Percentiles rank a stretch among this genome's conserved stretches.
Conservation (phyloP, 1,284 basidiomycete genomes). For the Earliella scabrosa region DNA sequence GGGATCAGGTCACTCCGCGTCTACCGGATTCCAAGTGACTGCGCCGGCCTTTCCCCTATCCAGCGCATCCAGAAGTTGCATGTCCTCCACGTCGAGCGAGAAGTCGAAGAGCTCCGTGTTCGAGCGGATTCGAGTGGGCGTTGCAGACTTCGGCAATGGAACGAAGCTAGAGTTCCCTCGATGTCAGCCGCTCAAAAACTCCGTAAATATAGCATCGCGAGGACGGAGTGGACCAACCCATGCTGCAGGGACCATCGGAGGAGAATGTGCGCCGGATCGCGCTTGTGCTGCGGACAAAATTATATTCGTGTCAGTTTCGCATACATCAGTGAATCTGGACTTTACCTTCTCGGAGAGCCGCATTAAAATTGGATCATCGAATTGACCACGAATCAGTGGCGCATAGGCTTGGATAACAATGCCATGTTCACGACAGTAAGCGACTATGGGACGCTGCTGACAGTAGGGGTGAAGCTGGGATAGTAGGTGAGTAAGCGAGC, state of each 20-base stretch:
- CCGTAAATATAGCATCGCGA: no score
- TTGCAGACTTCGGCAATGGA: constrained; percentile 60
- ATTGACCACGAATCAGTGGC: constrained; percentile 51
- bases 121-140: constrained; percentile 50
- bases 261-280: constrained; percentile 61
- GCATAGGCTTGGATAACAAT: constrained; percentile 77
- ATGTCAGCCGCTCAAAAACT: neutral
- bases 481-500: no score
- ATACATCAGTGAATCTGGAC: neutral
- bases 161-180: constrained; percentile 41
- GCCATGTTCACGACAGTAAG: constrained; percentile 69
- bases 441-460: constrained; percentile 80
- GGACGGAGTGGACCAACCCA: constrained; percentile 33
- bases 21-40: constrained; percentile 55
- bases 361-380: constrained; percentile 45
- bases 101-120: constrained; percentile 62
- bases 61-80: constrained; percentile 50
- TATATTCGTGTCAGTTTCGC: neutral
- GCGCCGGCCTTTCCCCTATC: constrained; percentile 53
- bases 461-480: constrained; percentile 86
- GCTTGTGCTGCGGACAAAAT: constrained; percentile 43
- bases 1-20: constrained; percentile 31
- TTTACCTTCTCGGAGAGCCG: constrained; percentile 48
- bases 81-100: constrained; percentile 52
- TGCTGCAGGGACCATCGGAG: constrained; percentile 73